A percentile compares a stretch with the other conserved stretches of the same genome.
phyloP scores from a whole-genome alignment of 257 asterid species.

The Vinca minor region DNA sequence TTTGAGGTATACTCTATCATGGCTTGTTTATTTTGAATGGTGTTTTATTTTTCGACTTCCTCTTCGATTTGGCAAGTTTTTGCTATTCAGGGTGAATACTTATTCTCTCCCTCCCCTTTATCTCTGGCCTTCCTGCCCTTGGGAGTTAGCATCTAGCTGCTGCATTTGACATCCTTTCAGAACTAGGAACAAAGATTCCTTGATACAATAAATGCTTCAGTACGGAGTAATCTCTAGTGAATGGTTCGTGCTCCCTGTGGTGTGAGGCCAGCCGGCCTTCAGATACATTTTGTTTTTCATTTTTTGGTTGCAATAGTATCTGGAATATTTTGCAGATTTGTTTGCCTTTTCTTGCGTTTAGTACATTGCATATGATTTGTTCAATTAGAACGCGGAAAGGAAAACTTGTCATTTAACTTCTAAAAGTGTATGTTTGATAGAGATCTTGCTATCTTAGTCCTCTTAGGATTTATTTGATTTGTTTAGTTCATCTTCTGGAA shows the following conservation, averaged over 20 bases:
- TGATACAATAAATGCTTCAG: background rate
- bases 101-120: background rate
- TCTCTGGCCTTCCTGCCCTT: background rate
- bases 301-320: too few species aligned
- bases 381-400: background rate
- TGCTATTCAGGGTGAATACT: background rate
- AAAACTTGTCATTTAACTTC: background rate
- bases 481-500: background rate
- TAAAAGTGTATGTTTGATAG: too few species aligned
- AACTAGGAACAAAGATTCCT: background rate
- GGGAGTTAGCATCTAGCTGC: background rate
- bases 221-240: background rate
- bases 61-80: background rate
- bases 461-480: too few species aligned
- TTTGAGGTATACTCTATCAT: constrained; percentile 58
- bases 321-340: background rate
- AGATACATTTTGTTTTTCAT: too few species aligned
- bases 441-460: too few species aligned
- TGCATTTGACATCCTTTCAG: background rate
- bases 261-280: background rate
- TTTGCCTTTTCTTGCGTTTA: background rate
- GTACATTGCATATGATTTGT: background rate
- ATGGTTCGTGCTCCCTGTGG: background rate
- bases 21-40: constrained; percentile 4
- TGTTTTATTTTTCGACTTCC: background rate